phyloP scores from a whole-genome alignment of 352 stramenopile genomes.

The Phytophthora sojae region DNA sequence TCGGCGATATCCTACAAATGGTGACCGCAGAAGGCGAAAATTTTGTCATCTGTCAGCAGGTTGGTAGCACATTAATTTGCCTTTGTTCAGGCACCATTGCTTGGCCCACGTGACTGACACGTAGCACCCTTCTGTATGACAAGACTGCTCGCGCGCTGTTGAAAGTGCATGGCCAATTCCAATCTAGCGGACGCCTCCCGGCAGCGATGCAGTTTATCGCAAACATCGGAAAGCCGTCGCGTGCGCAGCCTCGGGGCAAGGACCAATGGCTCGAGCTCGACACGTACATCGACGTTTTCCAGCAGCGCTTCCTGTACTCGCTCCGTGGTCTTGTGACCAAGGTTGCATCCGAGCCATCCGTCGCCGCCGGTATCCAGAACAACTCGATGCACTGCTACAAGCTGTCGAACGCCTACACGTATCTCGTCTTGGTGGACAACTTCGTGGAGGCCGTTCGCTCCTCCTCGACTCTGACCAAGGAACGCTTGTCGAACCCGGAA shows the following conservation, averaged over 20 bases:
- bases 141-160: conserved; percentile 54
- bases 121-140: neutral
- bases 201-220: conserved; percentile 54
- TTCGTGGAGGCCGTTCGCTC: conserved; percentile 49
- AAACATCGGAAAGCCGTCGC: conserved; percentile 50
- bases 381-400: conserved; percentile 72
- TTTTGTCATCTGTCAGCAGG: conserved; percentile 95
- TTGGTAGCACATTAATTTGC: conserved; percentile 11
- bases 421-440: conserved; percentile 55
- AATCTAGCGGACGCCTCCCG: conserved; percentile 35
- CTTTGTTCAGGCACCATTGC: neutral
- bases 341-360: conserved; percentile 33
- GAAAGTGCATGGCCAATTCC: conserved; percentile 55
- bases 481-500: conserved; percentile 21
- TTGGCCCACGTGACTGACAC: neutral
- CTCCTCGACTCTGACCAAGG: conserved; percentile 31
- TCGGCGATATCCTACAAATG: conserved; percentile 94
- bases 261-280: conserved; percentile 47
- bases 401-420: conserved; percentile 65
- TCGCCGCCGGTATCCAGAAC: conserved; percentile 60
- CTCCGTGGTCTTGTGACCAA: conserved; percentile 51
- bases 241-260: conserved; percentile 29
- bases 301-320: conserved; percentile 67
- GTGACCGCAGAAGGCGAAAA: conserved; percentile 98
- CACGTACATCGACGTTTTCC: conserved; percentile 50